A percentile compares a stretch with the other conserved stretches of the same genome.
Evolutionary conservation across 495 filamentous ascomycete genomes (phyloP).

Genomic region (Aspergillus biplanus): DNA sequence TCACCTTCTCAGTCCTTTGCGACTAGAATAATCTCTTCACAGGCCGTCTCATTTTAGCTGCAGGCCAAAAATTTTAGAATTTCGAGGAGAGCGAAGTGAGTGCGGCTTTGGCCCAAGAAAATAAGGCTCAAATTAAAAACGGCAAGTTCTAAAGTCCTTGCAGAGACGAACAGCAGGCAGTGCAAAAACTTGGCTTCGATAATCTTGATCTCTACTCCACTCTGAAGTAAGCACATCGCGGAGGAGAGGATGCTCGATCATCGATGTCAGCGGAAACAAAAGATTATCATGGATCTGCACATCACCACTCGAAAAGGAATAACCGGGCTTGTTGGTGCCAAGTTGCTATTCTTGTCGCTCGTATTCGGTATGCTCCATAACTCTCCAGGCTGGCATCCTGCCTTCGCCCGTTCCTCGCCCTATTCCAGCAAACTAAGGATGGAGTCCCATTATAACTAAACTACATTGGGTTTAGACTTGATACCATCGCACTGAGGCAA

Average conservation of each 20-base stretch:
- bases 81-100: no score
- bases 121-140: neutral
- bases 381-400: neutral
- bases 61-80: no score
- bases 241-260: no score
- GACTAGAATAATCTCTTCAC: no score
- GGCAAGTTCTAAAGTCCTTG: neutral
- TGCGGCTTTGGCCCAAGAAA: neutral
- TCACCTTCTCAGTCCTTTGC: neutral
- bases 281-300: no score
- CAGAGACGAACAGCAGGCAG: neutral
- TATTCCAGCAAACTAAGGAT: neutral
- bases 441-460: neutral
- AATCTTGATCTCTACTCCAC: neutral
- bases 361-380: constrained; percentile 8
- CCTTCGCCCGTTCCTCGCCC: neutral
- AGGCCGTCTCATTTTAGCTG: neutral
- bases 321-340: neutral
- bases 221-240: neutral
- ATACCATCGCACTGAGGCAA: neutral
- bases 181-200: neutral
- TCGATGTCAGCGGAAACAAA: no score
- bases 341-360: constrained; percentile 5
- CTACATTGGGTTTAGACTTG: neutral
- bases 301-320: no score